Base-by-base conservation (phyloP, 2,329 filamentous ascomycete species). In the Aureobasidium sp. region DNA sequence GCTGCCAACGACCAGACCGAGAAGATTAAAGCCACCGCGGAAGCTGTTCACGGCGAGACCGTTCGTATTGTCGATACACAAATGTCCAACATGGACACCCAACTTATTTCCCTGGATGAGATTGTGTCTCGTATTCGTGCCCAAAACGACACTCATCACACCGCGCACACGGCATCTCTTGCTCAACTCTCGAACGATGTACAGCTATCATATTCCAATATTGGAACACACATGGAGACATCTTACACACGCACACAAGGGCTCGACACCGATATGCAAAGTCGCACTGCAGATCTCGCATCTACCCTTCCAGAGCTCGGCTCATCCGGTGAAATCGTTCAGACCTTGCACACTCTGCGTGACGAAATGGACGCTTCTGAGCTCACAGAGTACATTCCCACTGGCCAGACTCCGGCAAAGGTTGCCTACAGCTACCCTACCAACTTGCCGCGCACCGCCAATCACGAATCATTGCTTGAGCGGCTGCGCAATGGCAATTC, bases 11-110 rank as follows among this genome's bases (percentile, higher is more conserved):
- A 88, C 63, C 87, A 90, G 70, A 95, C 92, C 69, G 85, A 82
- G n/a, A 87, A 88, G 6, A 93, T 99, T 68, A 90, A 93, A 68
- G 82, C 84, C 8, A 89, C 89, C 0, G 92, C 93, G 0, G 88
- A 89, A 68, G 90, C 90, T 2, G 92, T 97, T 1, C 92, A 99
- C 67, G 88, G 89, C 37, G 89, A 96, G 75, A 97, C 93, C 0
- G 85, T 96, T 34, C 87, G 87, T 7, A 93, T 95, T 63, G 92
- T 97, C 13, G 89, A 93, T 70, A 87, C 89, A 63, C 94, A 99
- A 76, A 89, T 95, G 77, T 82, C 84, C 62, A 90, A 96, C 67
- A 88, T 99, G 71, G 87, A 89, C 64, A 83, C 81, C n/a, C 91
- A 97, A 74, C 92, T 99, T 84, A 84, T 87, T 62, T 89, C 90